Evolutionary conservation across 768 basidiomycete genomes (phyloP), one percentile per base, ranked within the genome.

Genomic region (Suillus plorans): DNA sequence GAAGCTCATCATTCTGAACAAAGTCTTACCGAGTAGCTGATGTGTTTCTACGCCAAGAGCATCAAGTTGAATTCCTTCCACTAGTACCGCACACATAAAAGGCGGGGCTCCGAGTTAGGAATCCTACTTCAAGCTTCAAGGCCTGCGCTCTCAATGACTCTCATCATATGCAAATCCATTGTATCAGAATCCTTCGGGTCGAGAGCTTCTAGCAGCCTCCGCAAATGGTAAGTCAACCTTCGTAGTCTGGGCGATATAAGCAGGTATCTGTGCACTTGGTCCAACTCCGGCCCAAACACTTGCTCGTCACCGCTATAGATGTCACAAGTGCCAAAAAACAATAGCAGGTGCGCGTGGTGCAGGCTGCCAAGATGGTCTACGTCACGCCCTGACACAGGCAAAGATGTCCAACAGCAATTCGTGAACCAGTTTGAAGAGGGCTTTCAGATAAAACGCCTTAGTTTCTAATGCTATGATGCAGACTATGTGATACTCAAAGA

Each of bases 191-290:
- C 68, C 28, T n/a, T 73, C 42, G 64, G 68, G 69, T 63, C 52
- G 53, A 25, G 25, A 62, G 16, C 61, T 73, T 41, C 62, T 63
- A 16, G 60, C 31, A 44, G n/a, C 53, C 25, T 45, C 66, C 4
- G 74, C 69, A 0, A 80, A 84, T 64, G 72, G 80, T 8, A 83
- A 84, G 68, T 83, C 81, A 6, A 77, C 86, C 28, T 60, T 86
- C 28, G 79, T 88, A 20, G 77, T 80, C 31, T 79, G 81, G 6
- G 83, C 85, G 2, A 87, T n/a, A 87, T 67, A 76, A 76, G 22
- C 74, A 75, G 60, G 70, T 78, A 1, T 68, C 73, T 5, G 68
- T 75, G 44, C 74, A 77, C 60, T 69, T 80, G 42, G 73, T 73
- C 1, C 61, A 64, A 16, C 73, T 80, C 74, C 60, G 57, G 7